Conservation (phyloP, 164 flowering plant species). For the Tetracentron sinense region DNA sequence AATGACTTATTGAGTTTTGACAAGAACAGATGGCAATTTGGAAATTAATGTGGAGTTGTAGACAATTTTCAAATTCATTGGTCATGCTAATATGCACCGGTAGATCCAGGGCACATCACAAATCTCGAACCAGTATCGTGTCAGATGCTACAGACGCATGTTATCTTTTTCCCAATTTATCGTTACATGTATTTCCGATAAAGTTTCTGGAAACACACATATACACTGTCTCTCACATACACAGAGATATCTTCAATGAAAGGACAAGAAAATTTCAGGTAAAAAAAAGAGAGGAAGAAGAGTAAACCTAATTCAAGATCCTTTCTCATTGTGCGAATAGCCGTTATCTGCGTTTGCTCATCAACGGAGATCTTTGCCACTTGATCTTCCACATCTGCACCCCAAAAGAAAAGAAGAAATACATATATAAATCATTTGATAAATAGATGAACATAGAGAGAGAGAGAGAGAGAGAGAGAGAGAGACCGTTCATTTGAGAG, state of each 20-base stretch:
- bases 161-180: background rate
- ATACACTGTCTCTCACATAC: no score
- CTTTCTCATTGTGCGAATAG: constrained; percentile 47
- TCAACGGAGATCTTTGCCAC: constrained; percentile 64
- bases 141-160: background rate
- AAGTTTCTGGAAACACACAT: background rate
- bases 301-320: constrained; percentile 54
- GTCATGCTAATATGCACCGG: background rate
- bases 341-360: constrained; percentile 62
- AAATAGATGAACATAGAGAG: background rate
- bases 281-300: background rate
- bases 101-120: background rate
- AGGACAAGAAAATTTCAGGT: background rate
- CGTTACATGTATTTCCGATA: background rate
- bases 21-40: background rate
- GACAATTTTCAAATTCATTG: no score
- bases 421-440: background rate
- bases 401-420: constrained; percentile 6
- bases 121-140: background rate
- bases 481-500: constrained; percentile 78
- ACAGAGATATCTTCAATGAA: background rate
- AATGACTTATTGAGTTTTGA: background rate
- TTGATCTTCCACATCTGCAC: constrained; percentile 74
- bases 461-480: constrained; percentile 14
- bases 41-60: background rate